Evolutionary conservation across 2,329 filamentous ascomycete genomes (phyloP), one percentile per base, ranked within the genome.

Genomic region (Daldinia sp.): DNA sequence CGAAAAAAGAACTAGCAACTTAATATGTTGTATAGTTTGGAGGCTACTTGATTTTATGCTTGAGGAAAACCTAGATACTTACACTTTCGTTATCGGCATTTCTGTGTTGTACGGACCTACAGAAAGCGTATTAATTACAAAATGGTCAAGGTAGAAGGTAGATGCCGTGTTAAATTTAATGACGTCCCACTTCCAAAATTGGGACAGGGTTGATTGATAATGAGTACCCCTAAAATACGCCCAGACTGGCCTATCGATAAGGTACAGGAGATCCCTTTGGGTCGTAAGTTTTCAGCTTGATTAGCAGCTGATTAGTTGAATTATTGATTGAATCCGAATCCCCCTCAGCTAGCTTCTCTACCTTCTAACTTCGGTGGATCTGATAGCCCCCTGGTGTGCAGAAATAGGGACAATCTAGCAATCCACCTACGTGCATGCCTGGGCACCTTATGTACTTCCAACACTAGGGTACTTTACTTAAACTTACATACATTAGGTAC

Each of bases 101-200:
- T 6, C 30, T 33, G 9, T 33, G 9, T 33, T 33, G 30, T 33
- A 6, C 6, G 9, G 30, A 33, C 6, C 6, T 33, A 33, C 30
- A 33, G 6, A 6, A 33, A 33, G 30, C 30, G 6, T 33, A 33
- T 33, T 10, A 33, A 33, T 23, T 23, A 33, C 30, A 33, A 10
- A 33, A 33, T 33, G 9, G 9, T 10, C 30, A 33, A 33, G 6
- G 6, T 33, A 6, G 30, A 10, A 33, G 9, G 30, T 10, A 33
- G 12, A 13, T n/a, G 20, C 20, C 20, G 20, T 23, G 20, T 23
- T 23, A 23, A 23, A 23, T 63, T 60, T 55, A 20, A 65, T 60
- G 50, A 65, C 56, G 62, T 65, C 62, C 39, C 48, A 41, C 48
- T 50, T 50, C 20, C 18, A 35, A 23, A 57, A 50, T 57, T 46